phyloP scores from a whole-genome alignment of 192 early-diverging fungal species.

The Coemansia sp. region DNA sequence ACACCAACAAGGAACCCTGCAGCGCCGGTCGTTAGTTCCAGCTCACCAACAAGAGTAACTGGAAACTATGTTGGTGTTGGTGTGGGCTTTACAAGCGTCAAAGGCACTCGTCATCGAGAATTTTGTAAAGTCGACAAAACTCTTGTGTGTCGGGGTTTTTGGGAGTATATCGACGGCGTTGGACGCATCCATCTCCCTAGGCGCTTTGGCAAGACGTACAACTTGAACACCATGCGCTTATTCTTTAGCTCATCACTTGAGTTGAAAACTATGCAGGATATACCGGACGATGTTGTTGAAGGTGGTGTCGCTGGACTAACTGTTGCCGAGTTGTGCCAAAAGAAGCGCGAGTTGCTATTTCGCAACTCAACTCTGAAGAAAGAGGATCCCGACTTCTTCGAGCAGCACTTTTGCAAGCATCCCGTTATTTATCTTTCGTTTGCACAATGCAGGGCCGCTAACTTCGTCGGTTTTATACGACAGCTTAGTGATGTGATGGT shows the following conservation, averaged over 20 bases:
- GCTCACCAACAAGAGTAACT: background rate
- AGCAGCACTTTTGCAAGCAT: conserved; percentile 1
- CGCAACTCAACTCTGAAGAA: background rate
- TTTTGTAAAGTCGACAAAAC: conserved; percentile 6
- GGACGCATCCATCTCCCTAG: conserved; percentile 7
- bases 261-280: background rate
- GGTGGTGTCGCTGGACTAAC: background rate
- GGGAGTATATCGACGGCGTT: background rate
- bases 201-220: conserved; percentile 7
- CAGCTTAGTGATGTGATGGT: background rate
- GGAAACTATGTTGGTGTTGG: background rate
- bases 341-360: conserved; percentile 7
- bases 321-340: background rate
- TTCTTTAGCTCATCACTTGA: conserved; percentile 6
- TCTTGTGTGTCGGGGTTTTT: conserved; percentile 10
- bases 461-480: background rate
- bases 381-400: conserved; percentile 4
- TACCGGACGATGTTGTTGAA: background rate
- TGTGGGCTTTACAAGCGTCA: background rate
- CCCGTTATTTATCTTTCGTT: conserved; percentile 4
- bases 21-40: too few species aligned
- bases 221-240: background rate
- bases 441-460: background rate
- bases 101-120: background rate
- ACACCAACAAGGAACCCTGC: too few species aligned